Percentiles rank a stretch among this genome's conserved stretches.
phyloP scores from a whole-genome alignment of 106 monocot species.

The Alisma plantagoaquatica region DNA sequence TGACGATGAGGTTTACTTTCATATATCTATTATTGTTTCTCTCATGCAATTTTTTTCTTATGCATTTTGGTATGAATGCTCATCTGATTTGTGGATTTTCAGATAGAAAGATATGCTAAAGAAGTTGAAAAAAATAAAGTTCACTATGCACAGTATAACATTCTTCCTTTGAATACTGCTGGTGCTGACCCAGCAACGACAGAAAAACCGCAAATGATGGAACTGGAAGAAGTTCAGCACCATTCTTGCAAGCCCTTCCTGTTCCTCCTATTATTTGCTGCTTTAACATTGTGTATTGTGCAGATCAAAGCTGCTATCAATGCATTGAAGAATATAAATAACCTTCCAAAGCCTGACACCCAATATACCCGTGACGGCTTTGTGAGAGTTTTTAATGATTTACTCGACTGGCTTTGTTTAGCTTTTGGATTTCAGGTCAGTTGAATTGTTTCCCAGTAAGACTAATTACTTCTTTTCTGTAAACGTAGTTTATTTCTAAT shows the following conservation, averaged over 20 bases:
- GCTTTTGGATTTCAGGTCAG: slow-evolving; percentile 89
- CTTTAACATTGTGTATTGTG: not conserved
- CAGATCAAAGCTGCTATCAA: slow-evolving; percentile 80
- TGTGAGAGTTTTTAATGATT: slow-evolving; percentile 40
- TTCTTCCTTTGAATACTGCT: slow-evolving; percentile 75
- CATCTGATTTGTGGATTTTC: not conserved
- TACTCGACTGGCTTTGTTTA: slow-evolving; percentile 89
- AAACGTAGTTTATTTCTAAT: not conserved
- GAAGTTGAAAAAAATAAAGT: slow-evolving; percentile 83
- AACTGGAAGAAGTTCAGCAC: slow-evolving; percentile 61
- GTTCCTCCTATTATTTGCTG: too few species aligned
- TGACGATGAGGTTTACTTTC: slow-evolving; percentile 69
- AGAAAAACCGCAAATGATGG: slow-evolving; percentile 75
- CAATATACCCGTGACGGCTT: slow-evolving; percentile 20
- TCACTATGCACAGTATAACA: slow-evolving; percentile 78
- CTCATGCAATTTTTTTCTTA: not conserved
- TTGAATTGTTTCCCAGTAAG: not conserved
- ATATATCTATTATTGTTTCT: too few species aligned
- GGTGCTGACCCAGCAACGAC: slow-evolving; percentile 53
- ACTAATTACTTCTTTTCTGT: not conserved
- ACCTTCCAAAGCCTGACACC: slow-evolving; percentile 46
- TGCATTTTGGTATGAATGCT: not conserved
- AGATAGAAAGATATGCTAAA: slow-evolving; percentile 67
- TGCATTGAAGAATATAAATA: slow-evolving; percentile 45
- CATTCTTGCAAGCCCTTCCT: too few species aligned